Conservation (phyloP, 352 stramenopile species). For the Phytopythium boreale region DNA sequence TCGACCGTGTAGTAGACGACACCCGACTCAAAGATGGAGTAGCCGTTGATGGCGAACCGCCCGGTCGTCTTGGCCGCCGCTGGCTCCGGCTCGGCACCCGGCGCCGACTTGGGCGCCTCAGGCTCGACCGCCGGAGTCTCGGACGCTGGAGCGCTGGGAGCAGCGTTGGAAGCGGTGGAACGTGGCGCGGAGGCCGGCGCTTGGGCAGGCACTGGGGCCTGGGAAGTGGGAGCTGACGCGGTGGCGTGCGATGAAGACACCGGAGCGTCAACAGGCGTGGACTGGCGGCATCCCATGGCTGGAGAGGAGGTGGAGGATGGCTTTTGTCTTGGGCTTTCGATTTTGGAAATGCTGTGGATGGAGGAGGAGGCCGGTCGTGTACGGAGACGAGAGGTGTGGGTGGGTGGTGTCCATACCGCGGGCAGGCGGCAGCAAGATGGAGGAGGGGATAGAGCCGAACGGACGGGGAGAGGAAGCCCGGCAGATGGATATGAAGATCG, state of each 20-base stretch:
- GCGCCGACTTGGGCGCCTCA: neutral
- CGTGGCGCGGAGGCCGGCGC: neutral
- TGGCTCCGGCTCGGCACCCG: too few relatives aligned
- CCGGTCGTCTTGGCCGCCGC: neutral
- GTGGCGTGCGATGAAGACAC: neutral
- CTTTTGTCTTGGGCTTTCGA: neutral
- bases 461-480: neutral
- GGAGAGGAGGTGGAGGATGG: neutral
- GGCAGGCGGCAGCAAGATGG: neutral
- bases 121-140: neutral
- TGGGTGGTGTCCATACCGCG: neutral
- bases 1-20: constrained; percentile 75
- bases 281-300: constrained; percentile 8
- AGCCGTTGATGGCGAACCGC: constrained; percentile 30
- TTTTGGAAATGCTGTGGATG: neutral
- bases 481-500: neutral
- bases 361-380: too few relatives aligned
- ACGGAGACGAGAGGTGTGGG: neutral
- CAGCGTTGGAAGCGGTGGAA: neutral
- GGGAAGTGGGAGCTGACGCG: too few relatives aligned
- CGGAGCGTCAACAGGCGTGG: neutral
- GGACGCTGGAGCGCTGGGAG: neutral
- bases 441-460: neutral
- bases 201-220: too few relatives aligned
- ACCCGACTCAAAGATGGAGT: constrained; percentile 59